Percentiles rank a stretch among this genome's conserved stretches.
Evolutionary conservation across 163 green algal genomes (phyloP).

Genomic region (Scenedesmus sp.): DNA sequence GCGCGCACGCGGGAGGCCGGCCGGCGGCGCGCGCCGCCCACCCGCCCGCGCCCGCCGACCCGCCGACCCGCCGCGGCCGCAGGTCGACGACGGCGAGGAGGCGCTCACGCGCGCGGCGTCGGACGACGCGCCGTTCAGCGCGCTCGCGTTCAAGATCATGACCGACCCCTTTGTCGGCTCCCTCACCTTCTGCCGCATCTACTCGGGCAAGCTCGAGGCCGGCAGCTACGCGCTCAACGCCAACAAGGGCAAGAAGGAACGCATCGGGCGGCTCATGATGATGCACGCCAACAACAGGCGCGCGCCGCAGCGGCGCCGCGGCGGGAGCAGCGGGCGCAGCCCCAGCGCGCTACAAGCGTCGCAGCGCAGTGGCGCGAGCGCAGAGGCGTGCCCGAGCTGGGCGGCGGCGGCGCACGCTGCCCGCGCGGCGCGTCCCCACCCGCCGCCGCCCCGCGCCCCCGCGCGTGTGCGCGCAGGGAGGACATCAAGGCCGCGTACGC

Average conservation of each 20-base stretch:
- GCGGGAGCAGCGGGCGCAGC: no score
- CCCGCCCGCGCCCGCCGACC: conserved; percentile 27
- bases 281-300: conserved; percentile 97
- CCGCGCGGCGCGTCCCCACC: no score
- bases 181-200: conserved; percentile 97
- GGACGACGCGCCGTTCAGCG: conserved; percentile 92
- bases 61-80: conserved; percentile 50
- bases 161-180: conserved; percentile 96
- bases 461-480: conserved; percentile 21
- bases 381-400: no score
- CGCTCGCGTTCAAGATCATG: conserved; percentile 99
- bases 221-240: conserved; percentile 92
- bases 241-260: conserved; percentile 97
- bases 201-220: conserved; percentile 81
- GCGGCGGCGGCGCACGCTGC: no score
- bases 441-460: no score
- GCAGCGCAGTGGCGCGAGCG: no score
- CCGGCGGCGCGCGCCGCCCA: conserved; percentile 56
- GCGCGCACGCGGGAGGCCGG: no score
- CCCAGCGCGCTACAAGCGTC: no score
- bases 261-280: conserved; percentile 95
- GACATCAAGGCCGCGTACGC: conserved; percentile 67
- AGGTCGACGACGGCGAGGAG: conserved; percentile 79
- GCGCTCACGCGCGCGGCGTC: conserved; percentile 75
- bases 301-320: no score